Base-by-base conservation (phyloP, 2,329 filamentous ascomycete species). In the Canariomyces notabilis region DNA sequence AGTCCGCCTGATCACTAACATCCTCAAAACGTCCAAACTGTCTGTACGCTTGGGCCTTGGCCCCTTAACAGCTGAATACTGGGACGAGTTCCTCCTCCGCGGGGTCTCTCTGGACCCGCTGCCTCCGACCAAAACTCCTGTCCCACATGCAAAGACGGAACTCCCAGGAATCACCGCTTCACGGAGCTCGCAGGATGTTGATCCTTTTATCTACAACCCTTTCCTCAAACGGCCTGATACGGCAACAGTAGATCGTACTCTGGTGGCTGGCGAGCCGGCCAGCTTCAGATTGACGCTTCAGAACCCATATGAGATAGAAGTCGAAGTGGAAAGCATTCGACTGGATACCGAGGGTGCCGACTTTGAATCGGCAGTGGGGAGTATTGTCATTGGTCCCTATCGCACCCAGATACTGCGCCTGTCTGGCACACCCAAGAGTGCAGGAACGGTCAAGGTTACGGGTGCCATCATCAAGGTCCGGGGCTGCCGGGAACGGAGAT, bases 161-260 rank as follows among this genome's bases (percentile, higher is more conserved):
- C 64, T 81, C 12, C 75, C 76, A 0, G 75, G 75, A 7, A 71
- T 70, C 3, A 67, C 69, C 0, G 69, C 71, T 1, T 70, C 68
- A 22, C 69, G 76, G 37, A 70, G 74, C 12, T 80, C 77, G 3
- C 77, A 80, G 54, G 77, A 80, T 48, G 74, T 80, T 5, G 89
- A 93, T 51, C 93, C 93, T 0, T 95, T 98, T 57, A 87, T 98
- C 47, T 95, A 97, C 62, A 96, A 96, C 59, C 89, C 93, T 0
- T 97, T 96, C 59, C 68, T 89, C 16, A 89, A 89, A 64, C 75
- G 76, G 43, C 67, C 75, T 0, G 76, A 80, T 34, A 75, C 83
- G 42, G 75, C 76, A 19, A 71, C 74, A 2, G 71, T 77, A 11
- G 82, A 89, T 48, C 76, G 76, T 47, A 77, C 89, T 1, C 72